Evolutionary conservation across 768 basidiomycete species (phyloP).

Genomic region (Rhodotorula paludigena): DNA sequence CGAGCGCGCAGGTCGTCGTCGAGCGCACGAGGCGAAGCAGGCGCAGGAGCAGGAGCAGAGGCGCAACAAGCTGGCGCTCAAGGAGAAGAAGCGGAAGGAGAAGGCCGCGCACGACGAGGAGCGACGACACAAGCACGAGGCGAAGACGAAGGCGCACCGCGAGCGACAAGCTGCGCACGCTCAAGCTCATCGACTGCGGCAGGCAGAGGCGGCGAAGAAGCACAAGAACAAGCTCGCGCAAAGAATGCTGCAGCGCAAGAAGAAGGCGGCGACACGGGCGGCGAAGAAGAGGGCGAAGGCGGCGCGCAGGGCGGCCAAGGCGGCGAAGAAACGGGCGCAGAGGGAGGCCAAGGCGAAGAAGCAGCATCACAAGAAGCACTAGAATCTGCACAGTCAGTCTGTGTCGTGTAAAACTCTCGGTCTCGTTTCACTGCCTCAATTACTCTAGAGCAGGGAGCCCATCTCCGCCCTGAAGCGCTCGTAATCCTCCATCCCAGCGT

Average conservation of each 20-base stretch:
- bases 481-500: conserved; percentile 26
- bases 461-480: conserved; percentile 34
- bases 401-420: background rate
- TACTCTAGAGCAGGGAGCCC: conserved; percentile 22
- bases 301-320: background rate
- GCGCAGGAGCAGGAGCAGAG: background rate
- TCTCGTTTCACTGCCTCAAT: background rate
- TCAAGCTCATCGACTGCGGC: background rate
- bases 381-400: too few species aligned
- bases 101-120: background rate
- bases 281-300: background rate
- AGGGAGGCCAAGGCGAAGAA: background rate
- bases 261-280: background rate
- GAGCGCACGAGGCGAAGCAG: background rate
- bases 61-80: background rate
- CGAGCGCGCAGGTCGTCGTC: too few species aligned
- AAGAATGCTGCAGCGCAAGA: background rate
- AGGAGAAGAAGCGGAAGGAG: background rate
- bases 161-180: background rate
- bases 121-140: background rate
- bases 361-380: background rate
- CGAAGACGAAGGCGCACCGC: background rate
- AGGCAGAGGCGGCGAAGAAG: background rate
- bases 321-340: background rate
- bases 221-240: background rate